These are phyloP conservation scores for Cylindrotheca closterium DNA, from an alignment of 108 stramenopile genomes.

Conservation along the genomic window DNA sequence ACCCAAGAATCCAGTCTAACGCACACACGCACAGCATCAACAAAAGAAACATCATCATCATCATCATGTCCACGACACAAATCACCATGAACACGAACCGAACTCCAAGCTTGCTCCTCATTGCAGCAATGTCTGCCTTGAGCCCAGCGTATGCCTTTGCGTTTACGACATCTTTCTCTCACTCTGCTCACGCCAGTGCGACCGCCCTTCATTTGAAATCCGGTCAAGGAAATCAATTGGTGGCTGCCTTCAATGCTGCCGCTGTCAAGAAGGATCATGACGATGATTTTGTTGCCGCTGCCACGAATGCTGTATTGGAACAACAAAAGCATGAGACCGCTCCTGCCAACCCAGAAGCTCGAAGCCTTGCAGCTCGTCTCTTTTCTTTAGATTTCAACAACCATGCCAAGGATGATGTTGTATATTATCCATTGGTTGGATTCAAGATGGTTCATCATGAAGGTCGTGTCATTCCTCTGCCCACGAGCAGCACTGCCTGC, in stretches of 20 bases:
- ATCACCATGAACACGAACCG: no score
- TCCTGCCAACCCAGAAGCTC: background rate
- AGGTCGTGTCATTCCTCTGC: constrained; percentile 13
- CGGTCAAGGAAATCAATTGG: constrained; percentile 30
- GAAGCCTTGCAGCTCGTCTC: constrained; percentile 9
- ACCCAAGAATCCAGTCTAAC: no score
- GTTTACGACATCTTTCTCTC: background rate
- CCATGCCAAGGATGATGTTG: constrained; percentile 16
- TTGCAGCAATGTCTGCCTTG: background rate
- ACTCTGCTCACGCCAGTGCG: background rate
- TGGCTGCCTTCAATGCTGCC: constrained; percentile 33
- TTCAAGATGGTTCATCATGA: constrained; percentile 14
- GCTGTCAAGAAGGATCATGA: constrained; percentile 5
- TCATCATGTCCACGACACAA: no score
- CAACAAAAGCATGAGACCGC: background rate
- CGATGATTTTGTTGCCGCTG: background rate
- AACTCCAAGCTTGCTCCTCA: no score
- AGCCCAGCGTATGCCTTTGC: background rate
- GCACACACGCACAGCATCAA: no score
- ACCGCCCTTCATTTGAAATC: constrained; percentile 12
- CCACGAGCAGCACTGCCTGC: constrained; percentile 15
- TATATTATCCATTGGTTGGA: constrained; percentile 31
- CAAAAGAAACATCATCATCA: background rate
- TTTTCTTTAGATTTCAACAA: background rate
- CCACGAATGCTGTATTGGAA: background rate